These are phyloP conservation scores for Xanthoceras sorbifolium DNA, from an alignment of 345 rosid genomes.

Conservation along the genomic window DNA sequence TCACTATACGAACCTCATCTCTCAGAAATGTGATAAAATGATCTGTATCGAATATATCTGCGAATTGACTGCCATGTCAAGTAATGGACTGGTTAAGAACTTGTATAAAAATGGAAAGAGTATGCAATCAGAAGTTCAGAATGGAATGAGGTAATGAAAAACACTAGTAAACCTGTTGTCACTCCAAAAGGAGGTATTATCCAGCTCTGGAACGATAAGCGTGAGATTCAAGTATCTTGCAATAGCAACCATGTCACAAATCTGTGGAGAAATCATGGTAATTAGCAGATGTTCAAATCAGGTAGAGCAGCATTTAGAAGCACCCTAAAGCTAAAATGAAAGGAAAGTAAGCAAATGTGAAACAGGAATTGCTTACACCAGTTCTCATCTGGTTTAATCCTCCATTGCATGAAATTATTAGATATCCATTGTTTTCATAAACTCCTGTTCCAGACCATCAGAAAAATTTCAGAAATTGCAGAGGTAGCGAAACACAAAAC, in stretches of 20 bases:
- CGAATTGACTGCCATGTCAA: conserved; percentile 27
- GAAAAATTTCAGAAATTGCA: no score
- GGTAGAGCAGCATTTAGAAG: neutral
- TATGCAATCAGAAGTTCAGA: neutral
- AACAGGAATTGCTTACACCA: conserved; percentile 17
- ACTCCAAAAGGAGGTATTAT: conserved; percentile 38
- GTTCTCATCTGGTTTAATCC: conserved; percentile 41
- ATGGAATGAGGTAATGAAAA: neutral
- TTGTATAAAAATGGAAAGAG: neutral
- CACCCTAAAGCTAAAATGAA: neutral
- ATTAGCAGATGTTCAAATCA: neutral
- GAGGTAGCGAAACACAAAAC: no score
- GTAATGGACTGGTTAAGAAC: neutral
- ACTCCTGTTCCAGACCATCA: conserved; percentile 22
- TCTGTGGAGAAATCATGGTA: conserved; percentile 19
- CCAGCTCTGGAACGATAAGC: conserved; percentile 37
- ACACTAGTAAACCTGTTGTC: conserved; percentile 27
- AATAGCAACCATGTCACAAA: conserved; percentile 42
- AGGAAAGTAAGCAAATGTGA: neutral
- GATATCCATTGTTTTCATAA: conserved; percentile 33
- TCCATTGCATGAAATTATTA: conserved; percentile 37
- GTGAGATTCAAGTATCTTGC: conserved; percentile 41
- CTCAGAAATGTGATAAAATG: conserved; percentile 30
- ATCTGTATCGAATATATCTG: conserved; percentile 32
- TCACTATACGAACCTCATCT: conserved; percentile 30